Evolutionary conservation across 2,329 filamentous ascomycete species (phyloP).

Genomic region (Eutypa lata): DNA sequence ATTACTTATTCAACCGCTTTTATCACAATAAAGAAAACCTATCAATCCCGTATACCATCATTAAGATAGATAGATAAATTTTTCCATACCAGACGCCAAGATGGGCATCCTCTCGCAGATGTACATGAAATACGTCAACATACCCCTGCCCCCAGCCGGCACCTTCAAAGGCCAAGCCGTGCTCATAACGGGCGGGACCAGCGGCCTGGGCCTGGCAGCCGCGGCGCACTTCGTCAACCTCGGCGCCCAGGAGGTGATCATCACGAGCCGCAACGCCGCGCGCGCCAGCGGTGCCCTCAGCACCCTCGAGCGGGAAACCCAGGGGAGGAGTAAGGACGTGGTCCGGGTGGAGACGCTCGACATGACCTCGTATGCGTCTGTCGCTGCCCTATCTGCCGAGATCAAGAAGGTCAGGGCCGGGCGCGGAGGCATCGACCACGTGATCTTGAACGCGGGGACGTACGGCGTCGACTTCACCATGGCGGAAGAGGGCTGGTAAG

Average conservation of each 20-base stretch:
- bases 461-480: constrained; percentile 15
- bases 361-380: constrained; percentile 23
- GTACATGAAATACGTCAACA: too few relatives aligned
- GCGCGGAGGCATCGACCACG: constrained; percentile 21
- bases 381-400: constrained; percentile 18
- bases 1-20: too few relatives aligned
- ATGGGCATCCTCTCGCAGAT: too few relatives aligned
- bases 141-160: neutral
- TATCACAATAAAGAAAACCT: too few relatives aligned
- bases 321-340: constrained; percentile 12
- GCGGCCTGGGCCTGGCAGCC: constrained; percentile 1
- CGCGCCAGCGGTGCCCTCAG: constrained; percentile 36
- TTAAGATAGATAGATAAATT: too few relatives aligned
- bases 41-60: too few relatives aligned
- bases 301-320: constrained; percentile 28
- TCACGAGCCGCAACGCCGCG: constrained; percentile 1
- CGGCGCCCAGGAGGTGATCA: constrained; percentile 3
- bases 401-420: constrained; percentile 16
- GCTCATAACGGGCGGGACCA: neutral
- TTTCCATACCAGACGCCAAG: too few relatives aligned
- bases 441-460: constrained; percentile 25
- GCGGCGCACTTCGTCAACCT: constrained; percentile 3
- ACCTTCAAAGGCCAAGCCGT: constrained; percentile 1
- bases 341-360: constrained; percentile 22
- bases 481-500: constrained; percentile 26